Evolutionary conservation across 441 rosid species (phyloP).

Genomic region (Pelargonium myrrhifolium): DNA sequence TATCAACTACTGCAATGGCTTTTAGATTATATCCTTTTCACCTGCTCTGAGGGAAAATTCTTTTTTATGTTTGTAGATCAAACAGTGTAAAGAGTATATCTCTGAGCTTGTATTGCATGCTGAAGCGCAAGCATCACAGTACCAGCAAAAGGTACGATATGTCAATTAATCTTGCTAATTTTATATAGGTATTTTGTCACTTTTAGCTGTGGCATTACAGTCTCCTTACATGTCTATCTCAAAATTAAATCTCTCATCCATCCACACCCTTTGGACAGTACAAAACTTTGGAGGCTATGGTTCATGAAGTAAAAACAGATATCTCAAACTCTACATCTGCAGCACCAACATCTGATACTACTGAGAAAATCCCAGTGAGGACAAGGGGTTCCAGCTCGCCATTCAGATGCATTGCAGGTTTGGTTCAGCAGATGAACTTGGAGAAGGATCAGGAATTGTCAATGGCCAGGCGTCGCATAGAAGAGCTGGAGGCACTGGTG

Average conservation of each 20-base stretch:
- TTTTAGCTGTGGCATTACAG: constrained; percentile 5
- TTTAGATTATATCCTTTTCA: constrained; percentile 2
- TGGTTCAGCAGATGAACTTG: constrained; percentile 78
- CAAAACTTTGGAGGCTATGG: constrained; percentile 73
- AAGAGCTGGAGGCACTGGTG: constrained; percentile 59
- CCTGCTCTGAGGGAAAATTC: constrained; percentile 7
- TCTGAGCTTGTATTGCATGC: constrained; percentile 79
- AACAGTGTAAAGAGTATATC: constrained; percentile 64
- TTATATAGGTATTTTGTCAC: background rate
- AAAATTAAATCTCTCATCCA: constrained; percentile 10
- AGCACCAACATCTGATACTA: constrained; percentile 35
- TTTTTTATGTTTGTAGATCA: constrained; percentile 45
- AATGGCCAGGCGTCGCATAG: constrained; percentile 50
- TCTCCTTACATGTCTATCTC: background rate
- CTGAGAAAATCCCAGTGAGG: constrained; percentile 47
- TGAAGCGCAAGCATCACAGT: constrained; percentile 86
- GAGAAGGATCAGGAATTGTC: constrained; percentile 86
- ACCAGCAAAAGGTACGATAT: constrained; percentile 70
- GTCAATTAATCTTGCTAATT: background rate
- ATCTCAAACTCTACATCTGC: constrained; percentile 37
- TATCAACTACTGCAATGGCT: constrained; percentile 1
- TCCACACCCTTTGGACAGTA: constrained; percentile 45
- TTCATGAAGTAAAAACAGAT: constrained; percentile 51
- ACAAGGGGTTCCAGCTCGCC: constrained; percentile 92
- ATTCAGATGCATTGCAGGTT: constrained; percentile 82